phyloP scores from a whole-genome alignment of 345 rosid species.

The Salix viminalis region DNA sequence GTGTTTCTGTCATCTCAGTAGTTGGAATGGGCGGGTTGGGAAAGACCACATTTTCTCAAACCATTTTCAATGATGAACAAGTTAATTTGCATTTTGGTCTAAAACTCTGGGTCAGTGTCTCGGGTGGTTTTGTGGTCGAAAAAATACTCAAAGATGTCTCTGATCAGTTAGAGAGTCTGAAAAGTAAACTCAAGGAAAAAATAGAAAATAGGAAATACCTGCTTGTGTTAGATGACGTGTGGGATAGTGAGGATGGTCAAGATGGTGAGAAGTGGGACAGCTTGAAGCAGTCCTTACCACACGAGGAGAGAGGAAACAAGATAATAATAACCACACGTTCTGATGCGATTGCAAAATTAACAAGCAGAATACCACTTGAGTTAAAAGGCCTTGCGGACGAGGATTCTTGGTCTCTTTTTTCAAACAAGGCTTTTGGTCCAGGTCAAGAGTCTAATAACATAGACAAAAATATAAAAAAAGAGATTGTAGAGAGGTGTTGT shows the following conservation, averaged over 20 bases:
- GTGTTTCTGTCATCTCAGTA: not conserved
- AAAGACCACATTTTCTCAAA: no score
- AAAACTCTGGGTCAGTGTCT: not conserved
- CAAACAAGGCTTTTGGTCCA: not conserved
- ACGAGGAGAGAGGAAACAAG: constrained; percentile 16
- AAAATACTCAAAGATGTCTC: constrained; percentile 11
- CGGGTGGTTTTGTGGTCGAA: not conserved
- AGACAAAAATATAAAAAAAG: not conserved
- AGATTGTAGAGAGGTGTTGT: constrained; percentile 6
- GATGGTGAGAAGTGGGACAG: constrained; percentile 7
- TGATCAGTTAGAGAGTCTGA: constrained; percentile 4
- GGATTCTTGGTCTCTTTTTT: no score
- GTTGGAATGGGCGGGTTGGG: no score
- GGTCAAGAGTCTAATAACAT: not conserved
- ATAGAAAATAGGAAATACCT: constrained; percentile 10
- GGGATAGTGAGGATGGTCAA: constrained; percentile 3
- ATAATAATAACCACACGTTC: constrained; percentile 21
- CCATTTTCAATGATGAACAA: not conserved
- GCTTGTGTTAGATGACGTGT: constrained; percentile 23
- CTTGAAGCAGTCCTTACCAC: not conserved
- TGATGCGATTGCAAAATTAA: constrained; percentile 5
- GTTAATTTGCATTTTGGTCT: constrained; percentile 12
- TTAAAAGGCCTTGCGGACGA: accelerated
- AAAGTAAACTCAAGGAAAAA: not conserved
- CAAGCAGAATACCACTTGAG: no score